These are phyloP conservation scores for Letharia lupina DNA, from an alignment of 495 filamentous ascomycete species.

Conservation along the genomic window DNA sequence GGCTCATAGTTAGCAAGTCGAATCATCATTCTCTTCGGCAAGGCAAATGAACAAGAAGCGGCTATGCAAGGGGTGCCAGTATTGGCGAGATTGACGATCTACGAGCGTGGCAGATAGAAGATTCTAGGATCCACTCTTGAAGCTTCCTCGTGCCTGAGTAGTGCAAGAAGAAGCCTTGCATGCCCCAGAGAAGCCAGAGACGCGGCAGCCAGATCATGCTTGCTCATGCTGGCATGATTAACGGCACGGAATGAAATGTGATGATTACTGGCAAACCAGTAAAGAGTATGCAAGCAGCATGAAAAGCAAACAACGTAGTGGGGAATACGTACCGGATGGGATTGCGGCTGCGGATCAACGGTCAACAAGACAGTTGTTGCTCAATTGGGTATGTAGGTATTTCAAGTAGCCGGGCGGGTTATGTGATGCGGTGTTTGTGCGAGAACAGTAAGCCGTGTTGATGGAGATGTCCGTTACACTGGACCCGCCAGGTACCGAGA, in stretches of 20 bases:
- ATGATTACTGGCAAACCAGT: conserved; percentile 8
- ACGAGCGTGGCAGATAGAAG: background rate
- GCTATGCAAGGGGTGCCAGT: background rate
- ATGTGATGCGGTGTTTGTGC: background rate
- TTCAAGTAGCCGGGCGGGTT: background rate
- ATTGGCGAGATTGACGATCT: background rate
- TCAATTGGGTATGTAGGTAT: background rate
- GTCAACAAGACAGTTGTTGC: conserved; percentile 9
- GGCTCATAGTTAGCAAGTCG: background rate
- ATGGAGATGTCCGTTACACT: conserved; percentile 12
- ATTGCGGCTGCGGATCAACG: conserved; percentile 18
- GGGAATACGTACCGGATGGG: conserved; percentile 16
- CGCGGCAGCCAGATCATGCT: background rate
- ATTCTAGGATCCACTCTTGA: background rate
- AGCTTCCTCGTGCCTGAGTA: background rate
- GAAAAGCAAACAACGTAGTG: conserved; percentile 12
- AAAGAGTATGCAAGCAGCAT: background rate
- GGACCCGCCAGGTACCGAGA: conserved; percentile 20
- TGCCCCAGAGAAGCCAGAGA: background rate
- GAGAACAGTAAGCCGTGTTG: background rate
- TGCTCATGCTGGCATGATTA: background rate
- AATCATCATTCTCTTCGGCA: background rate
- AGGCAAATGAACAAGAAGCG: background rate
- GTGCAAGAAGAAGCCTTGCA: background rate
- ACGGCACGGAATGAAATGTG: background rate